Evolutionary conservation across 805 yeast species (phyloP).

Genomic region (Saccharomycopsis selenospora): DNA sequence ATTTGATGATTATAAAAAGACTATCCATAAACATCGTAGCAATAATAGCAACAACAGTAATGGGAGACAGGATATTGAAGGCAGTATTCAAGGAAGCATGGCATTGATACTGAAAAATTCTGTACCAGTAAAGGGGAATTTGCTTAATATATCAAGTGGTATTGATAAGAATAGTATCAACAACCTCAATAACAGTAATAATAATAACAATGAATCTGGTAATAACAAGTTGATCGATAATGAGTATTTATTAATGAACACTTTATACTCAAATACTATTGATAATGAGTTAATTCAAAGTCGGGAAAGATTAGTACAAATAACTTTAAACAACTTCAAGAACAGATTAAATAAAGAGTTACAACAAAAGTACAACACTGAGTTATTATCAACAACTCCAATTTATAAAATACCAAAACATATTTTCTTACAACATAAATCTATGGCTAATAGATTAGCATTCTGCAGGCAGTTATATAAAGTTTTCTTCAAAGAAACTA

Average conservation of each 20-base stretch:
- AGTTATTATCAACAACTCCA: slow-evolving; percentile 13
- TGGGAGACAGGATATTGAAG: no score
- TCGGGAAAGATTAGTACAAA: slow-evolving; percentile 14
- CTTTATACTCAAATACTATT: slow-evolving; percentile 4
- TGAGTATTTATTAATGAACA: slow-evolving; percentile 3
- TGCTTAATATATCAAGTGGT: no score
- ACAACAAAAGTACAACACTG: slow-evolving; percentile 14
- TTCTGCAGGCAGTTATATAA: slow-evolving; percentile 11
- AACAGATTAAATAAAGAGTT: slow-evolving; percentile 16
- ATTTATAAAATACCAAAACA: slow-evolving; percentile 14
- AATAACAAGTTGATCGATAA: background rate
- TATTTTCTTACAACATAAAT: slow-evolving; percentile 15
- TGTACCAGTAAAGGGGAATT: no score
- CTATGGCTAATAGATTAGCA: slow-evolving; percentile 5
- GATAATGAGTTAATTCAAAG: slow-evolving; percentile 10
- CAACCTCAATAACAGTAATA: background rate
- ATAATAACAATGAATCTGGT: background rate
- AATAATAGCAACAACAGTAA: background rate
- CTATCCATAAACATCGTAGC: background rate
- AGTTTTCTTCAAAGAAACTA: slow-evolving; percentile 13
- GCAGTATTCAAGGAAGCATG: no score
- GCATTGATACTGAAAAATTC: no score
- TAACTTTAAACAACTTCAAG: slow-evolving; percentile 12
- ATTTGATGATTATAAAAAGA: slow-evolving; percentile 18
- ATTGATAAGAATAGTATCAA: background rate